Conservation (phyloP, 2,329 filamentous ascomycete genomes). For the Rutstroemia sp. region DNA sequence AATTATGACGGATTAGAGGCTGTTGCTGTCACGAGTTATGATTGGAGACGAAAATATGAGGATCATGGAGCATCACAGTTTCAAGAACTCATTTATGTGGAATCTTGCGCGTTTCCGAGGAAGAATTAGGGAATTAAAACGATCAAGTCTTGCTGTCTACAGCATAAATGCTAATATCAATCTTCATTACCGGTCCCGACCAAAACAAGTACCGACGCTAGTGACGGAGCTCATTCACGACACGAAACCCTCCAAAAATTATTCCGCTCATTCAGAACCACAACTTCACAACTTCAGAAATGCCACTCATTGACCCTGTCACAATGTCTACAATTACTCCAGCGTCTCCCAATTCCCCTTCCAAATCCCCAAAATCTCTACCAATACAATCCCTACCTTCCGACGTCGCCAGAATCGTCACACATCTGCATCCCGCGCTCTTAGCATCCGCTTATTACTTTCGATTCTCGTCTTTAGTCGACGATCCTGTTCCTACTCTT, state of each 20-base stretch:
- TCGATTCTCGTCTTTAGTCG: constrained; percentile 60
- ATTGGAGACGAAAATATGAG: neutral
- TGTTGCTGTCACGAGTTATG: neutral
- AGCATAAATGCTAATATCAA: neutral
- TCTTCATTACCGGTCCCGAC: neutral
- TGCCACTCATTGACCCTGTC: constrained; percentile 28
- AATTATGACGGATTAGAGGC: neutral
- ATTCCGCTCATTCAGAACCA: neutral
- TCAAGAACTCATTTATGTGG: too few relatives aligned
- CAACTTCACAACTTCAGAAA: constrained; percentile 8
- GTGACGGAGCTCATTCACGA: constrained; percentile 1
- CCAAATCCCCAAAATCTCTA: constrained; percentile 13
- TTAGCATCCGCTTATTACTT: constrained; percentile 57
- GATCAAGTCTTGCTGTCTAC: too few relatives aligned
- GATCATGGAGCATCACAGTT: neutral
- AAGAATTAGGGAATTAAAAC: too few relatives aligned
- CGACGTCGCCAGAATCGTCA: constrained; percentile 43
- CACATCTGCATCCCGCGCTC: constrained; percentile 60
- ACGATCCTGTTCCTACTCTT: constrained; percentile 60
- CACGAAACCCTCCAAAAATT: neutral
- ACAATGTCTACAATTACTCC: constrained; percentile 24
- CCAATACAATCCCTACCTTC: constrained; percentile 27
- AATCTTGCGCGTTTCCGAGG: too few relatives aligned
- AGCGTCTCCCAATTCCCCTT: neutral
- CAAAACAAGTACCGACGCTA: constrained; percentile 5